Percentiles rank a stretch among this genome's conserved stretches.
Evolutionary conservation across 805 yeast species (phyloP).

Genomic region (Teunomyces funiuensis): DNA sequence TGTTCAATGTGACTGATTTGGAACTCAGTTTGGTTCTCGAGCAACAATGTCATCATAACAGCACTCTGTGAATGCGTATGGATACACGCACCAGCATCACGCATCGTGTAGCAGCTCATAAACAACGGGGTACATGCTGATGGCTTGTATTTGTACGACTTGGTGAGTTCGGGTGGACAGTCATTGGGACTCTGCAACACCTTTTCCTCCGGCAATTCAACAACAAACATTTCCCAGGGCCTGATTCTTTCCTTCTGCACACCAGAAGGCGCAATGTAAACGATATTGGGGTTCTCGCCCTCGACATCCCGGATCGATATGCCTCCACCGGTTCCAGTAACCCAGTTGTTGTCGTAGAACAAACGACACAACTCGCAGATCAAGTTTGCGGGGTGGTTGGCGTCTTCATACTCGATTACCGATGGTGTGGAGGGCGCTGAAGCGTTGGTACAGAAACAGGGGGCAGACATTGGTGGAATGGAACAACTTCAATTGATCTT

Average conservation of each 20-base stretch:
- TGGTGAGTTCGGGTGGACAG: conserved; percentile 37
- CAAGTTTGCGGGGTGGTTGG: conserved; percentile 76
- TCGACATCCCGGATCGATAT: conserved; percentile 65
- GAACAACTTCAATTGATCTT: too few relatives aligned
- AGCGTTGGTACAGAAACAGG: not conserved
- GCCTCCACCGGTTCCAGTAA: conserved; percentile 96
- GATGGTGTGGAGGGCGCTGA: not conserved
- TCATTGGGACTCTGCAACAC: conserved; percentile 60
- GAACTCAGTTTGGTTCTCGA: conserved; percentile 61
- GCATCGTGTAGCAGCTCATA: conserved; percentile 62
- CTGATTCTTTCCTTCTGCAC: conserved; percentile 88
- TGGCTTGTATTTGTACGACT: conserved; percentile 61
- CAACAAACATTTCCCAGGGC: conserved; percentile 80
- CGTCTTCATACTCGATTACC: conserved; percentile 38
- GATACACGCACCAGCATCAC: conserved; percentile 87
- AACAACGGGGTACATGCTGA: conserved; percentile 93
- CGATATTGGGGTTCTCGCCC: conserved; percentile 42
- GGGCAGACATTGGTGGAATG: not conserved
- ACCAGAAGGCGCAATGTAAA: conserved; percentile 91
- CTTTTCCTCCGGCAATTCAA: conserved; percentile 51
- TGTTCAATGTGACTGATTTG: conserved; percentile 82
- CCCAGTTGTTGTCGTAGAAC: conserved; percentile 85
- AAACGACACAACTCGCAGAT: conserved; percentile 78
- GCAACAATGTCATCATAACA: conserved; percentile 73
- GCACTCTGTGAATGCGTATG: conserved; percentile 94